Base-by-base conservation (phyloP, 495 filamentous ascomycete species). In the Hypoxylon trugodes region DNA sequence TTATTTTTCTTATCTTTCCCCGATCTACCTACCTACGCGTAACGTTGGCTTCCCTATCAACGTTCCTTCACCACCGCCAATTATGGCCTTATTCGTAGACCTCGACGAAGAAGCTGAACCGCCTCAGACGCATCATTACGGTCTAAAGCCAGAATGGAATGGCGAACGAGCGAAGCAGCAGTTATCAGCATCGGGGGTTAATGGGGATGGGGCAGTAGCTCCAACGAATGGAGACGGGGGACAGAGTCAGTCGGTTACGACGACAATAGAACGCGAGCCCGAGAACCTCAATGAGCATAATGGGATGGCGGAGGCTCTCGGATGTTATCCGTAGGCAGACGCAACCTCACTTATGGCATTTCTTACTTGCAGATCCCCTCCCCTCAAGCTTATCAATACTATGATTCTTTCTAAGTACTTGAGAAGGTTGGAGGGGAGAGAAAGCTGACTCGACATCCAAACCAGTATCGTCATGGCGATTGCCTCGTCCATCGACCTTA, bases 311-410 rank as follows among this genome's bases (percentile, higher is more conserved):
- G 82, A 85, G 69, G 89, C 90, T 62, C 79, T 97, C 76, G 87
- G 87, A 65, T 95, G 91, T 78, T 97, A 97, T 83, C 93, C 93
- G 93, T 97, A 81, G 65, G 81, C 76, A 67, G 59, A 71, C 67
- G 69, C 56, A 59, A 57, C 49, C 63, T 66, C 63, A 57, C 63
- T 61, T 61, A 57, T 66, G 37, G 60, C 41, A 56, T 54, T 64
- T 48, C 69, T 54, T 59, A 36, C 35, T 50, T 50, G 49, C 65
- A 50, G 57, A 59, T 61, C 70, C 65, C 72, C 61, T 61, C 24
- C 59, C 40, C 32, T 24, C 15, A 38, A n/a, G n/a, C 35, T 50
- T 59, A 19, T 55, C 56, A 56, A 21, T 21, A 61, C 57, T 46
- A 36, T 24, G 15, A 10, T 37, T 66, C 15, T 59, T n/a, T n/a